Percentiles rank a stretch among this genome's conserved stretches.
phyloP scores from a whole-genome alignment of 2,329 filamentous ascomycete species.

The Cladophialophora psammophila region DNA sequence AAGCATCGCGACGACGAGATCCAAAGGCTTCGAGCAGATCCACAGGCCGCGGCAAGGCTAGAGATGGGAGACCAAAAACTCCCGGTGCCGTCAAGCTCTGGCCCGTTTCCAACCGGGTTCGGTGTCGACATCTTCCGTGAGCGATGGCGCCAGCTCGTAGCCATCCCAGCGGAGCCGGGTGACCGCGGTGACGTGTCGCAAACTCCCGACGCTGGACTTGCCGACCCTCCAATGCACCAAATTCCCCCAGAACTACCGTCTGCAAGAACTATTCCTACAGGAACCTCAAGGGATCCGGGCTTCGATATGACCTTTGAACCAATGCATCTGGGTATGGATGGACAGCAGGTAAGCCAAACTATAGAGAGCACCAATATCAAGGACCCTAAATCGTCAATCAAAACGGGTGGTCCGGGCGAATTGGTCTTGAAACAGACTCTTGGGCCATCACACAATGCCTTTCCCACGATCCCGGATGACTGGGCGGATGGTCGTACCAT shows the following conservation, averaged over 20 bases:
- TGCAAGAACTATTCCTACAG: background rate
- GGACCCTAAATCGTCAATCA: background rate
- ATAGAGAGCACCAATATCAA: slow-evolving; percentile 7
- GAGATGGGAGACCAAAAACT: slow-evolving; percentile 22
- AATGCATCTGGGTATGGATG: background rate
- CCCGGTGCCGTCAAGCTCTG: slow-evolving; percentile 43
- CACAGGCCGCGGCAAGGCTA: slow-evolving; percentile 35
- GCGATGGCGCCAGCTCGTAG: slow-evolving; percentile 45
- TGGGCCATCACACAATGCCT: slow-evolving; percentile 23
- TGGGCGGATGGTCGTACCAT: slow-evolving; percentile 25
- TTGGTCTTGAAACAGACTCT: background rate
- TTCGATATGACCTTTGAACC: slow-evolving; percentile 1
- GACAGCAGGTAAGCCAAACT: background rate
- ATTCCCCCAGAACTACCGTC: background rate
- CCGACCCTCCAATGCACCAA: background rate
- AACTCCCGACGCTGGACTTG: background rate
- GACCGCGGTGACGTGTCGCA: background rate
- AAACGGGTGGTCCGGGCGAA: background rate
- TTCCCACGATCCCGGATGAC: slow-evolving; percentile 19
- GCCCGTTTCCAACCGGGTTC: slow-evolving; percentile 38
- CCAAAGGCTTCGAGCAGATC: slow-evolving; percentile 42
- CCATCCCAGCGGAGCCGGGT: slow-evolving; percentile 3
- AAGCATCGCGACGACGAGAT: slow-evolving; percentile 47
- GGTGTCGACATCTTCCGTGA: slow-evolving; percentile 40
- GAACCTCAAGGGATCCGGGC: background rate